Evolutionary conservation across 2,329 filamentous ascomycete genomes (phyloP), one percentile per base, ranked within the genome.

Genomic region (Neobulgaria alba): DNA sequence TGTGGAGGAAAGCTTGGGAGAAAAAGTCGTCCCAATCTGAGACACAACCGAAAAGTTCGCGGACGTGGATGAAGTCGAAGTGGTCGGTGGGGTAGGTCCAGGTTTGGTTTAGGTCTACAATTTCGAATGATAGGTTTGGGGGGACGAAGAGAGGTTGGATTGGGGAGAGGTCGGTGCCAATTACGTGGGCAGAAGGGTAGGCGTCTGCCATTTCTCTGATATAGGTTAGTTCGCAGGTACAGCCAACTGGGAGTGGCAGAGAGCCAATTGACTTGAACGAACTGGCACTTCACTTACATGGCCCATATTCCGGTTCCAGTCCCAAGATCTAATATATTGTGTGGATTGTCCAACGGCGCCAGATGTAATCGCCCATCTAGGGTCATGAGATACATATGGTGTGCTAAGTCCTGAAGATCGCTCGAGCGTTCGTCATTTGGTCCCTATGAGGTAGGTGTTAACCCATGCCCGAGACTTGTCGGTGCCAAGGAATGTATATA

Each of bases 111-210:
- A 49, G 70, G 51, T 83, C 78, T 53, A 82, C 78, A 33, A 82
- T 70, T 35, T 79, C 67, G 50, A 82, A 82, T 36, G 70, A 66
- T 46, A 77, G 73, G 49, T 82, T 83, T 29, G 67, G 63, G 1
- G 75, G 75, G 7, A 79, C 67, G 55, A 69, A 69, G 5, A 62
- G 62, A 1, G 57, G 55, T 39, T 60, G 55, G 8, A 60, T 57
- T 10, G 53, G 54, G 3, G 56, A 58, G 7, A 60, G 46, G 30
- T 60, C 55, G 29, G 47, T 56, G 19, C 51, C 55, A 18, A 52
- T 50, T 3, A 60, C 56, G 35, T 49, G 34, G 5, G 55, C 54
- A 10, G 51, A 49, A 5, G 60, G 56, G 30, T 56, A 57, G 7
- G 48, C 40, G 26, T 54, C 45, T 2, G 53, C 51, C 41, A 52